Evolutionary conservation across 441 rosid genomes (phyloP).

Genomic region (Erodium texanum): DNA sequence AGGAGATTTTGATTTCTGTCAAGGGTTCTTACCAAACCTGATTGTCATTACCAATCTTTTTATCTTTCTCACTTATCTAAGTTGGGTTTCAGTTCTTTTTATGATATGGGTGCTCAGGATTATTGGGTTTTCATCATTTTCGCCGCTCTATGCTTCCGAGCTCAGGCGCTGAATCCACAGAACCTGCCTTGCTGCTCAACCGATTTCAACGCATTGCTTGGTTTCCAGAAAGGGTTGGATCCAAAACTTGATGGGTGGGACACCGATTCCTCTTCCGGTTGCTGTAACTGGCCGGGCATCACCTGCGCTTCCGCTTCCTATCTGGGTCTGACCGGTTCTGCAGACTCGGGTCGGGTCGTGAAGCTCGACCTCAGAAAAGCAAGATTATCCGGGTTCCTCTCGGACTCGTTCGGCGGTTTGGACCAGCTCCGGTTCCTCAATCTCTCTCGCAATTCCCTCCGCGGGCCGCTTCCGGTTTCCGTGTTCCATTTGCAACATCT

Average conservation of each 20-base stretch:
- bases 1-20: background rate
- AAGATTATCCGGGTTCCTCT: constrained; percentile 26
- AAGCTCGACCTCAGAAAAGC: constrained; percentile 30
- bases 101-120: constrained; percentile 32
- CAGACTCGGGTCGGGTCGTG: constrained; percentile 35
- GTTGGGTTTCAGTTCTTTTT: background rate
- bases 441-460: constrained; percentile 40
- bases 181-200: constrained; percentile 1
- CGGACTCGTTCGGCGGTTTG: constrained; percentile 23
- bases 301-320: constrained; percentile 37
- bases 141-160: constrained; percentile 23
- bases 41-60: too few relatives aligned
- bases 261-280: constrained; percentile 25
- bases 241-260: constrained; percentile 35
- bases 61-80: background rate
- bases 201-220: constrained; percentile 44
- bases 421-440: constrained; percentile 29
- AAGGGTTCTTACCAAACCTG: too few relatives aligned
- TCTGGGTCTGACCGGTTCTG: constrained; percentile 22
- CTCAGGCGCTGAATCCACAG: constrained; percentile 14
- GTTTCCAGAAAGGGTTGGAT: constrained; percentile 33
- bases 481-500: constrained; percentile 36
- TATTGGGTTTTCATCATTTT: constrained; percentile 21
- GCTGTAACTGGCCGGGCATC: constrained; percentile 67
- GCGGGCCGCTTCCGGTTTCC: constrained; percentile 36